Evolutionary conservation across 2,329 filamentous ascomycete species (phyloP).

Genomic region (Sphaerulina musiva): DNA sequence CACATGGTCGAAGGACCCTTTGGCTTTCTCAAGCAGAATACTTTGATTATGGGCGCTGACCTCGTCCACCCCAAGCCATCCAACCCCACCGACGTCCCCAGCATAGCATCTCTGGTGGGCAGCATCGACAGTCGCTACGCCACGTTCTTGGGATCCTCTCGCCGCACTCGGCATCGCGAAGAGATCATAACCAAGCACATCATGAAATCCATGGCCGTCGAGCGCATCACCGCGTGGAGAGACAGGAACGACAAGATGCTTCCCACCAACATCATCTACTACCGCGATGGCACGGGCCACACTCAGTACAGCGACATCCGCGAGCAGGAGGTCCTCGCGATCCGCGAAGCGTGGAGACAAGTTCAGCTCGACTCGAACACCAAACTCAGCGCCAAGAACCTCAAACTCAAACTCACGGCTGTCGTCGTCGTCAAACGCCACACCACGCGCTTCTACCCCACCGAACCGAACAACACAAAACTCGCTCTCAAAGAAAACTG

Average conservation of each 20-base stretch:
- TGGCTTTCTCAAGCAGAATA: conserved; percentile 13
- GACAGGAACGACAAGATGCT: conserved; percentile 20
- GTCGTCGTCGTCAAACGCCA: conserved; percentile 40
- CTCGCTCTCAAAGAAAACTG: conserved; percentile 14
- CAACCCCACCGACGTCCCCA: conserved; percentile 27
- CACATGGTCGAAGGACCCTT: no score
- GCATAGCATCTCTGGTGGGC: conserved; percentile 39
- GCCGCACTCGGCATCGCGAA: conserved; percentile 29
- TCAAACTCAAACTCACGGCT: neutral
- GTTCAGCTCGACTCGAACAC: no score
- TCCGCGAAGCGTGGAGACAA: neutral
- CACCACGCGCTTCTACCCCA: conserved; percentile 35
- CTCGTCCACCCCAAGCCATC: conserved; percentile 37
- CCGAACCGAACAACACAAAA: no score
- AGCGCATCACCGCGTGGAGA: conserved; percentile 24
- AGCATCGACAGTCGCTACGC: conserved; percentile 32
- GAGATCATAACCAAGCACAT: conserved; percentile 26
- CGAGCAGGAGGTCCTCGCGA: conserved; percentile 4
- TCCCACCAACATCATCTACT: conserved; percentile 33
- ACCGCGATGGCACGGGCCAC: conserved; percentile 36
- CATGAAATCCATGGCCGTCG: conserved; percentile 28
- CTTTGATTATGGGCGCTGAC: conserved; percentile 41
- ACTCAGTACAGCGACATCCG: conserved; percentile 25
- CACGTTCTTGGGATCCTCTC: conserved; percentile 35
- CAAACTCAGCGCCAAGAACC: neutral